Conservation (phyloP, 2,329 filamentous ascomycete genomes). For the Arthrobotrys musiformis region DNA sequence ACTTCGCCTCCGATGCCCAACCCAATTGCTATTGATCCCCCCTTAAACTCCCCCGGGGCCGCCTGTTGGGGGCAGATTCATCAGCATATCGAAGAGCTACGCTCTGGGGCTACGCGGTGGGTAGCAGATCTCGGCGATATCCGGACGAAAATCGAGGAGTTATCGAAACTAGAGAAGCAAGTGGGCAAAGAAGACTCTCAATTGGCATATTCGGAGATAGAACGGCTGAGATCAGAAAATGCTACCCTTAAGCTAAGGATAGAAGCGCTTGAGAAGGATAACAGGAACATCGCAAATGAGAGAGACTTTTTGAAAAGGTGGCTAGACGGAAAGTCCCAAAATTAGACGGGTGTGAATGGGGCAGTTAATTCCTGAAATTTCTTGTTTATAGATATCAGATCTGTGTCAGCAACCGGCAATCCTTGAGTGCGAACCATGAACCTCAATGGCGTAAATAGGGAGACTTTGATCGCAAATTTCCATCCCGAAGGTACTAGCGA, state of each 20-base stretch:
- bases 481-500: too few species aligned
- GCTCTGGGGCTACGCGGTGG: constrained; percentile 9
- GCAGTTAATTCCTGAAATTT: background rate
- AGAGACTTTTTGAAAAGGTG: constrained; percentile 19
- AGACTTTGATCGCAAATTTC: background rate
- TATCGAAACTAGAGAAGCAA: constrained; percentile 23
- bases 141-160: constrained; percentile 6
- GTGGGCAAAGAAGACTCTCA: background rate
- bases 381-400: background rate
- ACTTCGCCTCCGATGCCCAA: background rate
- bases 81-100: background rate
- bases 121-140: constrained; percentile 3
- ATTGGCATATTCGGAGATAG: background rate
- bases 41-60: background rate
- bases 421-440: background rate
- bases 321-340: background rate
- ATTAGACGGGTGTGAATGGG: background rate
- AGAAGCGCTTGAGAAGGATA: constrained; percentile 11
- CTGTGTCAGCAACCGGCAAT: background rate
- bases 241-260: background rate
- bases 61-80: constrained; percentile 11
- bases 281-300: constrained; percentile 10
- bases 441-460: too few species aligned
- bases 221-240: constrained; percentile 30
- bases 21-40: constrained; percentile 16